Base-by-base conservation (phyloP, 2,329 filamentous ascomycete genomes). In the Magnaporthiopsis poae region DNA sequence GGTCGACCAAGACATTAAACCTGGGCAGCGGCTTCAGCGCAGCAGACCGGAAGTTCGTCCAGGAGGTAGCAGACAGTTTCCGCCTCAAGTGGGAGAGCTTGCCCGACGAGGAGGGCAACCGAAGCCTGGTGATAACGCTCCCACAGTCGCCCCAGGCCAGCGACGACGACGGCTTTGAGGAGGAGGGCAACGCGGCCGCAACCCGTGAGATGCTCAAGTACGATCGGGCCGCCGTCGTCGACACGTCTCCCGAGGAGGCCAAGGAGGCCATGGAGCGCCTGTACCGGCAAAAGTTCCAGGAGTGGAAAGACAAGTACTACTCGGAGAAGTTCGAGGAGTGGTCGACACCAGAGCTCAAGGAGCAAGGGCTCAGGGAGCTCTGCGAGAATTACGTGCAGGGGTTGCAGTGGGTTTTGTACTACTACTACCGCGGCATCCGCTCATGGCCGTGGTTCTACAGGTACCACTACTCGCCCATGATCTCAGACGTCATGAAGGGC, bases 401-500 rank as follows among this genome's bases (percentile, higher is more conserved):
- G 68, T 80, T 99, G 68, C 95, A 99, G 76, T 99, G 95, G 96
- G 95, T 99, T 61, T 81, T 99, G 64, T 97, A 90, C 77, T 99
- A 99, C 80, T 99, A 99, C 78, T 99, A 99, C 79, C 89, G 89
- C 66, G 95, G 95, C 69, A 95, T 99, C 68, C 95, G 92, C 21
- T 98, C 94, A 15, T 99, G 95, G 95, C 92, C 95, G 18, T 99
- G 95, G 95, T 99, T 91, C 79, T 99, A 97, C 77, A 83, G 84
- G 68, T 99, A 96, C 77, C 96, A 99, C 78, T 99, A 99, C 77
- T 90, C 96, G 12, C 95, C 95, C 1, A 92, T 98, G 86, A 99
- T 97, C 67, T 70, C 72, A 86, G 95, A 99, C 78, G 91, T 99
- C 71, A 89, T 89, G 75, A 93, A 90, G 76, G 95, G 95, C 31